A percentile compares a stretch with the other conserved stretches of the same genome.
Conservation (phyloP, 352 stramenopile species). For the Phytophthora kernoviae region DNA sequence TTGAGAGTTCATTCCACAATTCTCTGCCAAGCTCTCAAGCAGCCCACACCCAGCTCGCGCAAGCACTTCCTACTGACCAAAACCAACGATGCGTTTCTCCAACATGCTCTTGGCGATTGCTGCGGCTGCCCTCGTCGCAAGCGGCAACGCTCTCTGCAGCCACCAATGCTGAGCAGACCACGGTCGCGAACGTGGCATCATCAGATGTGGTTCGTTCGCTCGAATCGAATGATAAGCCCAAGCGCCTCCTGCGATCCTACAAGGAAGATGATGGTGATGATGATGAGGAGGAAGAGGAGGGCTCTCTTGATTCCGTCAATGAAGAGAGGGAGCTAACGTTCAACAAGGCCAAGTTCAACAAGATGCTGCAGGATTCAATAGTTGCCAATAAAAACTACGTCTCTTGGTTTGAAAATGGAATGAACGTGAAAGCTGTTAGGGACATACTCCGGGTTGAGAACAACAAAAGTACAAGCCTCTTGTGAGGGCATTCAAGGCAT, state of each 20-base stretch:
- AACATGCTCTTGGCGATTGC: background rate
- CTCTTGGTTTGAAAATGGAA: background rate
- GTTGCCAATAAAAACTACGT: background rate
- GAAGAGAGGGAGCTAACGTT: background rate
- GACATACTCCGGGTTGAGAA: background rate
- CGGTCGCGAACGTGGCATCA: background rate
- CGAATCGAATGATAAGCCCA: background rate
- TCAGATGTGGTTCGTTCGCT: background rate
- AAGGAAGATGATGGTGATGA: background rate
- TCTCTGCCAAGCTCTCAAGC: background rate
- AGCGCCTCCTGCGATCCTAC: background rate
- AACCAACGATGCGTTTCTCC: background rate
- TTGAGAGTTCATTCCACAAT: background rate
- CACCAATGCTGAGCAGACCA: background rate
- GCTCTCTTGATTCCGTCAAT: too few species aligned
- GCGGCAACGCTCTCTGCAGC: background rate
- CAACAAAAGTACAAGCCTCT: conserved; percentile 1
- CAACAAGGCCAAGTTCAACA: background rate
- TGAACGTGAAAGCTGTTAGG: background rate
- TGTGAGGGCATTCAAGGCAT: background rate
- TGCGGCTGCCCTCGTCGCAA: background rate
- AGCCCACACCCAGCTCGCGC: background rate
- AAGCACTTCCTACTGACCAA: background rate
- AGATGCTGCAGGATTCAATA: background rate
- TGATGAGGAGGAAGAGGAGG: background rate